phyloP scores from a whole-genome alignment of 495 filamentous ascomycete genomes.

The Neurospora sp. region DNA sequence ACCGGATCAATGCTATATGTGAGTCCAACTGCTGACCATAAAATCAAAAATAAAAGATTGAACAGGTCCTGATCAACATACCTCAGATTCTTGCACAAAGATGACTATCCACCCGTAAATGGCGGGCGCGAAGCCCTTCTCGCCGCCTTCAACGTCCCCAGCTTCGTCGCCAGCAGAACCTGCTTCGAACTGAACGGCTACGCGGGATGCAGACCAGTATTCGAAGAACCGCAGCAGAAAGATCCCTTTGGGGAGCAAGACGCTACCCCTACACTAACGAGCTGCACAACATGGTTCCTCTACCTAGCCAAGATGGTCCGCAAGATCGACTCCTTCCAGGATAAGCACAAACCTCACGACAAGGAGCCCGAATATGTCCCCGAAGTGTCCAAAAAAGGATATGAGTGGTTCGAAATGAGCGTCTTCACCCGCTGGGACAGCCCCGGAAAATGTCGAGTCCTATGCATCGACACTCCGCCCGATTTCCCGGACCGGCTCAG shows the following conservation, averaged over 20 bases:
- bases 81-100: conserved; percentile 8
- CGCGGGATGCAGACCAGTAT: conserved; percentile 10
- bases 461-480: conserved; percentile 9
- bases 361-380: conserved; percentile 8
- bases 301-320: conserved; percentile 13
- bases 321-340: neutral
- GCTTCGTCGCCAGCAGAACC: conserved; percentile 11
- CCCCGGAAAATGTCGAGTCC: conserved; percentile 4
- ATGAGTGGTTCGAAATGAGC: conserved; percentile 17
- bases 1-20: conserved; percentile 13
- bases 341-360: conserved; percentile 1
- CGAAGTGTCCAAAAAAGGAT: neutral
- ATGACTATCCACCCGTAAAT: conserved; percentile 4
- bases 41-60: too few species aligned
- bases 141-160: conserved; percentile 13
- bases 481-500: conserved; percentile 3
- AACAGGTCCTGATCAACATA: neutral
- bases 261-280: neutral
- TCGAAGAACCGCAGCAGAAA: neutral
- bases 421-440: conserved; percentile 13
- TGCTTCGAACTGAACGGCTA: conserved; percentile 19
- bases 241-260: conserved; percentile 2
- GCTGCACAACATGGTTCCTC: conserved; percentile 14
- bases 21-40: neutral
- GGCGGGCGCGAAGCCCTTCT: conserved; percentile 8